Evolutionary conservation across 306 rosid species (phyloP).

Genomic region (Cicer arietinum): DNA sequence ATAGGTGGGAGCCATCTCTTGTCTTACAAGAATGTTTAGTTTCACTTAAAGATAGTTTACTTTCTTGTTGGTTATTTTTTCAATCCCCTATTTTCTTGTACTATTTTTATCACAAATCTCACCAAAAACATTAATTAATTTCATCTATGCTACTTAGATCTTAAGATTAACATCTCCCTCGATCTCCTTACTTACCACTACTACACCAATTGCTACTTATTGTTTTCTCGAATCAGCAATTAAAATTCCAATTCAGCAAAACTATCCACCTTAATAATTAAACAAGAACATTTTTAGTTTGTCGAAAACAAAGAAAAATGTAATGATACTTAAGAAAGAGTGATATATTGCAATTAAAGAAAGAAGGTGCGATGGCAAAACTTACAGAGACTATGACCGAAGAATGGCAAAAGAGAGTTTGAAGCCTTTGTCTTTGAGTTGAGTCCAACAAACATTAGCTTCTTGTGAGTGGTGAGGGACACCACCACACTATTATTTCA

Average conservation of each 20-base stretch:
- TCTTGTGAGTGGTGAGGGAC: neutral
- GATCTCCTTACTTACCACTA: neutral
- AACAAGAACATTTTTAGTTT: neutral
- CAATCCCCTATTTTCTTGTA: neutral
- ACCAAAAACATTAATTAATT: neutral
- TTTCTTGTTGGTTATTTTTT: neutral
- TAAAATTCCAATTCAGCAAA: neutral
- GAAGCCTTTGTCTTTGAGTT: neutral
- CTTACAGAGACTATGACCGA: conserved; percentile 35
- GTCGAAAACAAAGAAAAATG: conserved; percentile 1
- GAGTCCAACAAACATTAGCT: neutral
- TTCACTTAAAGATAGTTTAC: neutral
- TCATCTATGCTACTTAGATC: neutral
- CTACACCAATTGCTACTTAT: neutral
- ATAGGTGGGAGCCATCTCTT: neutral
- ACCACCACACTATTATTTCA: neutral
- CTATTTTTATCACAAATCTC: neutral
- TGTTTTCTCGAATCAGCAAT: neutral
- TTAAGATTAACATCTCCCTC: neutral
- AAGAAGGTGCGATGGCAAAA: neutral
- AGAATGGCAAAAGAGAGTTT: neutral
- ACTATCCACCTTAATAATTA: neutral
- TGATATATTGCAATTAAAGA: neutral
- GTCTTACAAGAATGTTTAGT: neutral
- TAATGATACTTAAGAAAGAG: neutral